Percentiles rank a stretch among this genome's conserved stretches.
Conservation (phyloP, 768 basidiomycete genomes). For the Boletus pseudopeckii region DNA sequence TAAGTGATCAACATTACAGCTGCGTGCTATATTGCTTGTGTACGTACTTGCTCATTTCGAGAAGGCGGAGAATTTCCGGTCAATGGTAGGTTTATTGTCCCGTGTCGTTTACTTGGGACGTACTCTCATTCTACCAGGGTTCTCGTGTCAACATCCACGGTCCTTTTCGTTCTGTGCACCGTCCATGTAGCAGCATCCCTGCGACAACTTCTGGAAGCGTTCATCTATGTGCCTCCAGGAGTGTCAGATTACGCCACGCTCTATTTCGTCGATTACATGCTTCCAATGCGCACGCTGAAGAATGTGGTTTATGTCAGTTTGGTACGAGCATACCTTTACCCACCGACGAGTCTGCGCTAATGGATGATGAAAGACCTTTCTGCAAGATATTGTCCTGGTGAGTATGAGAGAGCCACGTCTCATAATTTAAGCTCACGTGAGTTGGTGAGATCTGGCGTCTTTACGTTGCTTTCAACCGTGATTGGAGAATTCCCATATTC, state of each 20-base stretch:
- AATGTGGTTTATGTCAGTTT: constrained; percentile 13
- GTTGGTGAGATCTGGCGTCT: constrained; percentile 20
- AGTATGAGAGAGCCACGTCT: background rate
- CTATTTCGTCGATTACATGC: constrained; percentile 9
- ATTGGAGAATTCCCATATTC: constrained; percentile 18
- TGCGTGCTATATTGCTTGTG: constrained; percentile 13
- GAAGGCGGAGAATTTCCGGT: background rate
- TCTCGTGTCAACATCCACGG: constrained; percentile 10
- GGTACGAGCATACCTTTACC: background rate
- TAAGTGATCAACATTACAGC: background rate
- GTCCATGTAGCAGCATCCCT: constrained; percentile 12
- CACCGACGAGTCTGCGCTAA: background rate
- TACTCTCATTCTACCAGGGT: constrained; percentile 1
- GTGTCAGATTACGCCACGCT: constrained; percentile 6
- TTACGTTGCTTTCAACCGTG: constrained; percentile 19
- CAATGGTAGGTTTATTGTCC: background rate
- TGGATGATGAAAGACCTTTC: constrained; percentile 3
- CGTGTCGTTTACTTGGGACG: background rate
- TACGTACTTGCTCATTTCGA: constrained; percentile 12
- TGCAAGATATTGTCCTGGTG: constrained; percentile 18
- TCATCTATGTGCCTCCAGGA: constrained; percentile 9
- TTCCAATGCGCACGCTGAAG: constrained; percentile 14
- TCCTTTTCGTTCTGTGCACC: constrained; percentile 12
- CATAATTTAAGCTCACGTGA: background rate
- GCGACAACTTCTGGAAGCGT: constrained; percentile 15